Evolutionary conservation across 768 basidiomycete species (phyloP).

Genomic region (Suillus brevipes): DNA sequence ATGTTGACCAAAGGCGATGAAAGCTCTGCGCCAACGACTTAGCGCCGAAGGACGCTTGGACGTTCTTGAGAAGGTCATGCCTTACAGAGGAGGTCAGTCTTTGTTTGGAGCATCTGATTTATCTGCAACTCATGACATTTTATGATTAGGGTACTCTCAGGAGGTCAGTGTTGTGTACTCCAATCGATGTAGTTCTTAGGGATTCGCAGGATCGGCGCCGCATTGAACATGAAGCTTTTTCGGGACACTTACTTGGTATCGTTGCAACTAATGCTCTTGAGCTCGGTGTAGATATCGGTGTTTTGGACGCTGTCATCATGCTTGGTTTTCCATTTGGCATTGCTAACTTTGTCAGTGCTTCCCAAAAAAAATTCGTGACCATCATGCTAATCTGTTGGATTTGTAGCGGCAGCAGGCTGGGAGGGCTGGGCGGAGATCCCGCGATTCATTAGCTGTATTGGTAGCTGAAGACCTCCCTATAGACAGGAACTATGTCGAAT

Average conservation of each 20-base stretch:
- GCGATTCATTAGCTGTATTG: slow-evolving; percentile 76
- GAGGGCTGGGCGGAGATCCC: slow-evolving; percentile 77
- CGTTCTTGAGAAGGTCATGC: slow-evolving; percentile 71
- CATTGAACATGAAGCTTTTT: slow-evolving; percentile 87
- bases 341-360: slow-evolving; percentile 71
- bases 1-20: slow-evolving; percentile 64
- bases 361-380: not conserved
- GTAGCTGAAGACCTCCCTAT: slow-evolving; percentile 69
- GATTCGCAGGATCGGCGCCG: slow-evolving; percentile 65
- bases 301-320: slow-evolving; percentile 87
- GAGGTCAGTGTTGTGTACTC: slow-evolving; percentile 41
- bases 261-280: slow-evolving; percentile 90
- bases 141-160: slow-evolving; percentile 63
- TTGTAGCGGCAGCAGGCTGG: slow-evolving; percentile 84
- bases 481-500: slow-evolving; percentile 70
- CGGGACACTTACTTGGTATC: slow-evolving; percentile 79
- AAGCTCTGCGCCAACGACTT: slow-evolving; percentile 66
- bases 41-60: slow-evolving; percentile 75
- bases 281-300: slow-evolving; percentile 88
- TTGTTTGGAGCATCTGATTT: not conserved
- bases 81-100: slow-evolving; percentile 77
- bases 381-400: not conserved
- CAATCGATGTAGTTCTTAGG: not conserved
- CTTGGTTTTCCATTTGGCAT: slow-evolving; percentile 80
- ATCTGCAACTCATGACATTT: not conserved